These are phyloP conservation scores for Yarrowia sp. DNA, from an alignment of 805 yeast genomes.

Conservation along the genomic window DNA sequence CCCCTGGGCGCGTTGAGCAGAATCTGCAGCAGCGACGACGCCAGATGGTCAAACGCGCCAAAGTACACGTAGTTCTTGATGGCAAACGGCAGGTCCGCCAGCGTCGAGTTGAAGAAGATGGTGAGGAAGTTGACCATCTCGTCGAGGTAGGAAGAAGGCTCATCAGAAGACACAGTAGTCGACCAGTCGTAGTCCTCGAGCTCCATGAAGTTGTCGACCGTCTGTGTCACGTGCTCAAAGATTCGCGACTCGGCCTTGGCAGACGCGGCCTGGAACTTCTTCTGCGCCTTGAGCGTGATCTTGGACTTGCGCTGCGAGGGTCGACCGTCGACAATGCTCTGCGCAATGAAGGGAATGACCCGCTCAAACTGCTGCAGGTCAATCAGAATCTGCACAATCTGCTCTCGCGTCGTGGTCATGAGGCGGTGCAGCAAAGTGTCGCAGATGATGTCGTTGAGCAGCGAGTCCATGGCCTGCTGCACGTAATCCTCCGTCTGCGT, in stretches of 20 bases:
- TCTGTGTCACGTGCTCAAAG: conserved; percentile 77
- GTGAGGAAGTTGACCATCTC: conserved; percentile 85
- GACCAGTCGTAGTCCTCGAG: conserved; percentile 86
- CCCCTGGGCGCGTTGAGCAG: conserved; percentile 53
- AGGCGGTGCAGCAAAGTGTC: conserved; percentile 59
- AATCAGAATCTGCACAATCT: conserved; percentile 81
- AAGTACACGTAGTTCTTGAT: conserved; percentile 77
- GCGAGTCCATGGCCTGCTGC: conserved; percentile 59
- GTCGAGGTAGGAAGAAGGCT: conserved; percentile 70
- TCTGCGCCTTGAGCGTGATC: conserved; percentile 52
- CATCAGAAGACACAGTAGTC: conserved; percentile 49
- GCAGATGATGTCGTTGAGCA: conserved; percentile 67
- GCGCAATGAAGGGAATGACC: conserved; percentile 65
- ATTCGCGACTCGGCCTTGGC: conserved; percentile 75
- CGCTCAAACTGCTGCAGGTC: conserved; percentile 82
- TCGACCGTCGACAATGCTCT: conserved; percentile 42
- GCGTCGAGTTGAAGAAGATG: conserved; percentile 79
- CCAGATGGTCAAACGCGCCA: conserved; percentile 81
- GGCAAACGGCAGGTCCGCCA: conserved; percentile 74
- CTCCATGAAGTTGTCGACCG: conserved; percentile 75
- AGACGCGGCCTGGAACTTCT: conserved; percentile 56
- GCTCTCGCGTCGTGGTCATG: conserved; percentile 77
- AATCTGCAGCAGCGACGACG: conserved; percentile 63
- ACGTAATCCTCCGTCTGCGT: conserved; percentile 60
- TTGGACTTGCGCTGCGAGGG: conserved; percentile 42